phyloP scores from a whole-genome alignment of 148 eudicot genomes.

The Vaccinium darrowii region DNA sequence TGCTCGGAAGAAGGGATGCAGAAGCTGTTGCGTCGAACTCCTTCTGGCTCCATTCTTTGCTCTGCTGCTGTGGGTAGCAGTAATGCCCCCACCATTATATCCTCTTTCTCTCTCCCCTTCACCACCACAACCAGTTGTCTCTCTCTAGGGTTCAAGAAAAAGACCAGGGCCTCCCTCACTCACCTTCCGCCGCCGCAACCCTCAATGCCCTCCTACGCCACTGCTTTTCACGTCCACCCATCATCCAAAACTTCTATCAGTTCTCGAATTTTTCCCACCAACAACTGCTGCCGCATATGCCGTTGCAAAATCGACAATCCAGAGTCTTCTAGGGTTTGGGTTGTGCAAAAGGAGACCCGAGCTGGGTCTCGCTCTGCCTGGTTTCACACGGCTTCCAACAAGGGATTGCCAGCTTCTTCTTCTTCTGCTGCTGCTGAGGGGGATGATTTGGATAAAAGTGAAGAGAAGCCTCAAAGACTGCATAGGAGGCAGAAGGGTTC shows the following conservation, averaged over 20 bases:
- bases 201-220: slow-evolving; percentile 10
- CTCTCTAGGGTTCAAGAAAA: slow-evolving; percentile 21
- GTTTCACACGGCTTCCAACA: slow-evolving; percentile 35
- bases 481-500: slow-evolving; percentile 47
- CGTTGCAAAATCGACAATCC: slow-evolving; percentile 29
- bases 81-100: slow-evolving; percentile 13
- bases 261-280: not conserved
- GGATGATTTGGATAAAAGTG: slow-evolving; percentile 6
- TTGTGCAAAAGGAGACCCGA: slow-evolving; percentile 36
- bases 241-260: slow-evolving; percentile 3
- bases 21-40: slow-evolving; percentile 58
- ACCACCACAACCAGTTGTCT: slow-evolving; percentile 12
- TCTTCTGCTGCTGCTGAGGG: not conserved
- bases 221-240: slow-evolving; percentile 23
- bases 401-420: not conserved
- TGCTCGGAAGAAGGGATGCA: slow-evolving; percentile 55
- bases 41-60: slow-evolving; percentile 28
- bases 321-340: slow-evolving; percentile 45
- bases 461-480: slow-evolving; percentile 37
- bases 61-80: not conserved
- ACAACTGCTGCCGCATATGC: slow-evolving; percentile 32
- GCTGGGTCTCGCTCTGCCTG: slow-evolving; percentile 45
- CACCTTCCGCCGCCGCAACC: not conserved
- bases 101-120: slow-evolving; percentile 29
- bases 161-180: not conserved